phyloP scores from a whole-genome alignment of 2,329 filamentous ascomycete species.

The Dothiorella sarmentorum region DNA sequence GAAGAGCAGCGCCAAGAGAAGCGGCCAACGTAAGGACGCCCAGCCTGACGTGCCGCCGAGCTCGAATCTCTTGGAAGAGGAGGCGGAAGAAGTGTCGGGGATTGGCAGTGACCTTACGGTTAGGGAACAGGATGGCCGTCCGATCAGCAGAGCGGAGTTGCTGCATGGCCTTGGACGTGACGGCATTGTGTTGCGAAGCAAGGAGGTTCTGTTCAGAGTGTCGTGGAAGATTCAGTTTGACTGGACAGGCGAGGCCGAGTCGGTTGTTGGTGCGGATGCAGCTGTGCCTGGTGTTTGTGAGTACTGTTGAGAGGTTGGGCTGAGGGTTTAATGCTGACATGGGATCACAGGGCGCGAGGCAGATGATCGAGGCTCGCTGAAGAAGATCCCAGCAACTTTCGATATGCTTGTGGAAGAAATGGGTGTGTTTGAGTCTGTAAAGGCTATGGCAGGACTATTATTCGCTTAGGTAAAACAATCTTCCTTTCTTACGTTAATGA shows the following conservation, averaged over 20 bases:
- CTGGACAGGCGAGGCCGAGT: constrained; percentile 69
- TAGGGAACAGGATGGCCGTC: not conserved
- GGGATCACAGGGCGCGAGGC: constrained; percentile 49
- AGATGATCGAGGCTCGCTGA: constrained; percentile 56
- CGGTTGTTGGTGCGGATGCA: constrained; percentile 52
- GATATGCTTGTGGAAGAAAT: constrained; percentile 55
- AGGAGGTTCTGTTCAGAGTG: constrained; percentile 49
- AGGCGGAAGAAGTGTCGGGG: constrained; percentile 24
- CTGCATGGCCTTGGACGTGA: constrained; percentile 42
- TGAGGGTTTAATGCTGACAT: not conserved
- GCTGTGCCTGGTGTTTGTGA: constrained; percentile 62
- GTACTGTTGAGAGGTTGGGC: constrained; percentile 36
- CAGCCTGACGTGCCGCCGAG: constrained; percentile 27
- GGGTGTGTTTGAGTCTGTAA: constrained; percentile 56
- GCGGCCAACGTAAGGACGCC: constrained; percentile 18
- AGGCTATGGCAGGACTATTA: constrained; percentile 59
- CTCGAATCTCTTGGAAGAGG: constrained; percentile 22
- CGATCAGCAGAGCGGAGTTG: constrained; percentile 45
- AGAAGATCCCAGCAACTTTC: constrained; percentile 59
- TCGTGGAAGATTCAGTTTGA: constrained; percentile 65
- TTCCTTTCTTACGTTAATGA: not conserved
- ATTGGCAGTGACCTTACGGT: constrained; percentile 17
- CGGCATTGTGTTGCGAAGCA: constrained; percentile 31
- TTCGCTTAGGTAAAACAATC: constrained; percentile 24
- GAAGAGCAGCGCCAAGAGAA: not conserved